These are phyloP conservation scores for Maudiozyma pseudohumilis DNA, from an alignment of 805 yeast genomes.

Conservation along the genomic window DNA sequence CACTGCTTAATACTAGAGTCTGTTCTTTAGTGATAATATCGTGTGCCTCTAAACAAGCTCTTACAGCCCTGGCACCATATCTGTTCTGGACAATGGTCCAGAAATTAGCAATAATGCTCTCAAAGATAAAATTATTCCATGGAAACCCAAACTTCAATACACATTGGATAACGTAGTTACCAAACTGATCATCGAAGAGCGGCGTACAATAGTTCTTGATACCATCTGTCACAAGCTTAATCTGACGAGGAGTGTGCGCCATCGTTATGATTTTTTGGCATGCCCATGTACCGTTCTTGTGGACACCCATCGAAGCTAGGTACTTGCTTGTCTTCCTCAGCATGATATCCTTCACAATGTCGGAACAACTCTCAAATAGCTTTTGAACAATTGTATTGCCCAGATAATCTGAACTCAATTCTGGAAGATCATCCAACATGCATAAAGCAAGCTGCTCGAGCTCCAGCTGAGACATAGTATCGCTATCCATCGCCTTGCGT, in stretches of 20 bases:
- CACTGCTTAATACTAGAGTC: conserved; percentile 59
- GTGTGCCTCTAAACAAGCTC: conserved; percentile 84
- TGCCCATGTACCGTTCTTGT: conserved; percentile 99
- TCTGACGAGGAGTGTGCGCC: conserved; percentile 53
- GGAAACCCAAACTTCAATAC: conserved; percentile 85
- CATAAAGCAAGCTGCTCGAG: conserved; percentile 74
- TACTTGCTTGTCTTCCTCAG: conserved; percentile 66
- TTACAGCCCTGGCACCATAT: conserved; percentile 89
- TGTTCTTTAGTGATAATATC: conserved; percentile 54
- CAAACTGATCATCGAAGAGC: conserved; percentile 88
- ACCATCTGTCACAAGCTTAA: conserved; percentile 53
- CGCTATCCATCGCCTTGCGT: conserved; percentile 59
- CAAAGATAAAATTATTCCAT: conserved; percentile 81
- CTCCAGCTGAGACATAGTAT: conserved; percentile 44
- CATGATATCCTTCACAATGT: conserved; percentile 69
- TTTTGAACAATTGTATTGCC: conserved; percentile 96
- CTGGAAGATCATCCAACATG: conserved; percentile 83
- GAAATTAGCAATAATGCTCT: conserved; percentile 67
- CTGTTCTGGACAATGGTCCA: conserved; percentile 77
- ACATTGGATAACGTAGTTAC: conserved; percentile 92
- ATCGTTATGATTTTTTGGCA: conserved; percentile 88
- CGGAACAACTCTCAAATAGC: conserved; percentile 62
- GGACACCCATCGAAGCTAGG: conserved; percentile 85
- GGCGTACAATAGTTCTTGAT: conserved; percentile 76
- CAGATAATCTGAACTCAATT: conserved; percentile 80